Percentiles rank a stretch among this genome's conserved stretches.
These are phyloP conservation scores for Thalassiosira exigua DNA, from an alignment of 352 stramenopile genomes.

Conservation along the genomic window DNA sequence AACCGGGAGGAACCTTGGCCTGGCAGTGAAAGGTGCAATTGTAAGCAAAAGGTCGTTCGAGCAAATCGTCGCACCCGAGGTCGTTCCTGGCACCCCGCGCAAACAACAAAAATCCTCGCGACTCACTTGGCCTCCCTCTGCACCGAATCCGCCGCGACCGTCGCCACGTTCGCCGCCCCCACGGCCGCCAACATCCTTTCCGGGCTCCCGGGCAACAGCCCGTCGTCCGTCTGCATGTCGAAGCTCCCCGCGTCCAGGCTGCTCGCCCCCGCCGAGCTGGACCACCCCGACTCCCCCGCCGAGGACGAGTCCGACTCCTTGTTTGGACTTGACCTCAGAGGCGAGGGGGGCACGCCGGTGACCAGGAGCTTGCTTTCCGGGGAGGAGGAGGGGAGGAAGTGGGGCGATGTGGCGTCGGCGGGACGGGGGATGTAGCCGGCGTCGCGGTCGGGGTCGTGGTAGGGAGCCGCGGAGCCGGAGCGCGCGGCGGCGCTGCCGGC, in stretches of 20 bases:
- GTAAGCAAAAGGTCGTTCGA: neutral
- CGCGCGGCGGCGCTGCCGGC: neutral
- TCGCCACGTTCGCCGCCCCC: slow-evolving; percentile 40
- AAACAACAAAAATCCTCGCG: too few species aligned
- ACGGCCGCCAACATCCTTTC: slow-evolving; percentile 48
- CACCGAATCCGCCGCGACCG: neutral
- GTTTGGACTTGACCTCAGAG: neutral
- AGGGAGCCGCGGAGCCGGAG: too few species aligned
- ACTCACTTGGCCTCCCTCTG: slow-evolving; percentile 23
- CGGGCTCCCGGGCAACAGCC: slow-evolving; percentile 17
- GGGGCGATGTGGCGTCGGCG: neutral
- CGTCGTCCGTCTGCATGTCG: slow-evolving; percentile 50
- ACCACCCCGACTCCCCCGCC: slow-evolving; percentile 65
- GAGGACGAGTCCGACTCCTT: slow-evolving; percentile 27
- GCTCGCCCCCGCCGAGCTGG: slow-evolving; percentile 65
- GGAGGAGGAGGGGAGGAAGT: neutral
- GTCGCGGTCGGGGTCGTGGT: neutral
- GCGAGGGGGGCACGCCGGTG: slow-evolving; percentile 5
- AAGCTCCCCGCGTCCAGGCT: slow-evolving; percentile 70
- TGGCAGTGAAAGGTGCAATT: neutral
- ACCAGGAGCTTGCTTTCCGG: neutral
- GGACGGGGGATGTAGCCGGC: too few species aligned
- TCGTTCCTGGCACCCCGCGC: too few species aligned
- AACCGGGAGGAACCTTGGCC: slow-evolving; percentile 5
- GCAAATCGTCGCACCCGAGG: too few species aligned